These are phyloP conservation scores for Cercophora newfieldiana DNA, from an alignment of 495 filamentous ascomycete genomes.

Conservation along the genomic window DNA sequence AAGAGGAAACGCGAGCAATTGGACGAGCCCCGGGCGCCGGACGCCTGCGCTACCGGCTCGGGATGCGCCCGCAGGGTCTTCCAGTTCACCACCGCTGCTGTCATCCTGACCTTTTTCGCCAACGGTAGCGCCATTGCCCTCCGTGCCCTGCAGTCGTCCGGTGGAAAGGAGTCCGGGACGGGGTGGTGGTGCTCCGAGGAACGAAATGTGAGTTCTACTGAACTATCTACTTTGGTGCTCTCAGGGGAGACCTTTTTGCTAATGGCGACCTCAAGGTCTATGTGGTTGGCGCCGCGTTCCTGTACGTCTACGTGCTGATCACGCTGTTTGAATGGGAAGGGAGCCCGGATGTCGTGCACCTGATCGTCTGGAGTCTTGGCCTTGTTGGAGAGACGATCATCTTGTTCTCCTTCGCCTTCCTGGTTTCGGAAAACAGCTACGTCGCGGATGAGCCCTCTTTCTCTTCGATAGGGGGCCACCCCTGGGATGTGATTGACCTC, in stretches of 20 bases:
- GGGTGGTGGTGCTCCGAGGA: constrained; percentile 89
- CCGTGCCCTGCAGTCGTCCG: constrained; percentile 69
- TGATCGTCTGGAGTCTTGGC: constrained; percentile 71
- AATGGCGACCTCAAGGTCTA: constrained; percentile 62
- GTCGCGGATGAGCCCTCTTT: constrained; percentile 35
- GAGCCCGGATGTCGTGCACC: constrained; percentile 70
- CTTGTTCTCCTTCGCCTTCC: constrained; percentile 59
- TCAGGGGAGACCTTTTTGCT: constrained; percentile 12
- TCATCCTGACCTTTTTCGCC: constrained; percentile 70
- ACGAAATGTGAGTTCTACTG: constrained; percentile 64
- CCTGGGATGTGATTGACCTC: constrained; percentile 56
- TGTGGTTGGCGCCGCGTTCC: constrained; percentile 64
- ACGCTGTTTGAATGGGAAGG: constrained; percentile 76
- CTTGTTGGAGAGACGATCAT: constrained; percentile 68
- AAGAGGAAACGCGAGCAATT: constrained; percentile 45
- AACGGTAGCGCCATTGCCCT: constrained; percentile 72
- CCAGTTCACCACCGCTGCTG: constrained; percentile 66
- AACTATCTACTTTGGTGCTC: background rate
- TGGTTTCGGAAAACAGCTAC: constrained; percentile 61
- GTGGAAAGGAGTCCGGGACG: constrained; percentile 20
- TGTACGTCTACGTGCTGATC: constrained; percentile 65
- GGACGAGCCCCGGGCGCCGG: constrained; percentile 37
- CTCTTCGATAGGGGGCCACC: constrained; percentile 25
- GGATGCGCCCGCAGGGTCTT: constrained; percentile 70
- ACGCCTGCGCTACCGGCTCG: constrained; percentile 50